These are phyloP conservation scores for Stemphylium beticola DNA, from an alignment of 2,329 filamentous ascomycete species.

Conservation along the genomic window DNA sequence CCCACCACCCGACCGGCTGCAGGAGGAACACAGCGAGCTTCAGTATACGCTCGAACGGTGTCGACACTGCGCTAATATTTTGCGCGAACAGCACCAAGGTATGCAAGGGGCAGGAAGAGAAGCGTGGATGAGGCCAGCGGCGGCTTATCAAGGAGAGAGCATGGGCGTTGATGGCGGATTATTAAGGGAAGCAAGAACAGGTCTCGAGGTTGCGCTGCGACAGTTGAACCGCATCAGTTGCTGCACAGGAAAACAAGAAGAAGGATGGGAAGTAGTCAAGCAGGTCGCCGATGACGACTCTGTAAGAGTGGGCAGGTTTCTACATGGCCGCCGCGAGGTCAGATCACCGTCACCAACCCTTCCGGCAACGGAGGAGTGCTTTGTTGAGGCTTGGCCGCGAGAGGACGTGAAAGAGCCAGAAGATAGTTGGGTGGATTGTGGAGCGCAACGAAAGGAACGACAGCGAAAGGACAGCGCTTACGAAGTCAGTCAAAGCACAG, in stretches of 20 bases:
- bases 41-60: slow-evolving; percentile 14
- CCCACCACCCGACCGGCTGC: not conserved
- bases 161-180: not conserved
- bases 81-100: not conserved
- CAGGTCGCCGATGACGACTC: not conserved
- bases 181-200: not conserved
- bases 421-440: not conserved
- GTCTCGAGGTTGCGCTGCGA: slow-evolving; percentile 1
- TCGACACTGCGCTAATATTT: slow-evolving; percentile 5
- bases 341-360: not conserved
- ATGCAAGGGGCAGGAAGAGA: not conserved
- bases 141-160: slow-evolving; percentile 2
- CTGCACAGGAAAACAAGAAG: not conserved
- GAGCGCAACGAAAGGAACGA: not conserved
- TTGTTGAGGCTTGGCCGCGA: not conserved
- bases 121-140: not conserved
- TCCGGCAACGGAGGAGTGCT: not conserved
- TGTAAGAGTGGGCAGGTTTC: slow-evolving; percentile 1
- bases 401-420: not conserved
- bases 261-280: not conserved
- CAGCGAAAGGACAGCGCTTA: slow-evolving; percentile 7
- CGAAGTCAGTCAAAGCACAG: not conserved
- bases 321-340: not conserved
- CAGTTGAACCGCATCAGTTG: not conserved
- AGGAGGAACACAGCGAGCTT: not conserved